Evolutionary conservation across 2,329 filamentous ascomycete species (phyloP).

Genomic region (Ceratocystis destructans): DNA sequence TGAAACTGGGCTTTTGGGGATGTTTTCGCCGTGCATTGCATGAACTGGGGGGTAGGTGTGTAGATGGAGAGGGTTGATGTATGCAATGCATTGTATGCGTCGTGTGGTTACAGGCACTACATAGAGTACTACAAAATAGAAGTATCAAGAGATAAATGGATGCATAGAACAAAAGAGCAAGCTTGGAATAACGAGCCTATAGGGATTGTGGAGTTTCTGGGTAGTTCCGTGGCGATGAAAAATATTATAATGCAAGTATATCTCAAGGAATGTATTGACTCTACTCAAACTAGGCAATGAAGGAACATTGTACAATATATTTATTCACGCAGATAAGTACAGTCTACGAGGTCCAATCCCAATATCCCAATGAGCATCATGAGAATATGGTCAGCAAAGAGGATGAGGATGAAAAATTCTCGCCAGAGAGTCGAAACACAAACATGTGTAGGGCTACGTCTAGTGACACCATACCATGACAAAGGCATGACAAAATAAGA

Average conservation of each 20-base stretch:
- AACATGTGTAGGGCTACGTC: background rate
- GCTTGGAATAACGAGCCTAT: background rate
- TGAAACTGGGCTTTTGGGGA: too few species aligned
- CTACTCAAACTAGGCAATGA: background rate
- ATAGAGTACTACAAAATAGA: background rate
- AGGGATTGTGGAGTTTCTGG: background rate
- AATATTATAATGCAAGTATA: background rate
- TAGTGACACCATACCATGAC: background rate
- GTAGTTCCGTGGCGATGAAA: background rate
- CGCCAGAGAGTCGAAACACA: background rate
- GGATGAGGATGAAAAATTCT: background rate
- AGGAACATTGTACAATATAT: too few species aligned
- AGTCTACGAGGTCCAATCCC: background rate
- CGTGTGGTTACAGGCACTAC: too few species aligned
- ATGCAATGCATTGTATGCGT: too few species aligned
- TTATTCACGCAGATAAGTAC: too few species aligned
- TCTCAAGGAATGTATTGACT: background rate
- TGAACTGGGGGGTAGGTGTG: too few species aligned
- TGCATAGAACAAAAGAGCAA: background rate
- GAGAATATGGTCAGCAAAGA: background rate
- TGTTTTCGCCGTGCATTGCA: too few species aligned
- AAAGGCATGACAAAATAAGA: background rate
- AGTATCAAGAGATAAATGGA: background rate
- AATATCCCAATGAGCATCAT: background rate
- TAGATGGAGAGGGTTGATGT: too few species aligned